Base-by-base conservation (phyloP, 2,329 filamentous ascomycete genomes). In the Tolypocladium ophioglossoides region DNA sequence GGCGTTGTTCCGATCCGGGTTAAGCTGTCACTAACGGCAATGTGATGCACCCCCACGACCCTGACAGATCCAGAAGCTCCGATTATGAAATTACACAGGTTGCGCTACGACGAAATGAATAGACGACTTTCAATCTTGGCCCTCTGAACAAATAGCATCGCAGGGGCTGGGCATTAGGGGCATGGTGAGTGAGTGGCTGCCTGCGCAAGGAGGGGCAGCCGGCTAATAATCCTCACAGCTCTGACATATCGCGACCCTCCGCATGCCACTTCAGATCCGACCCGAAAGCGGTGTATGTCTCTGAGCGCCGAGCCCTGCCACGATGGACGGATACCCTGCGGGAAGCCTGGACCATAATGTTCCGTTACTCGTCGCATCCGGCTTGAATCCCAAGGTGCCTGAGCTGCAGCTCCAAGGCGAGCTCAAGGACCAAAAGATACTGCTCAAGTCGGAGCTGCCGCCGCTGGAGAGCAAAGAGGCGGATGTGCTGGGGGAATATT, bases 291-390 rank as follows among this genome's bases (percentile, higher is more conserved):
- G 56, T 55, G 52, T 56, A 63, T 62, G 62, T 61, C 59, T 60
- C 55, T 51, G 56, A 55, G 52, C 49, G 40, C 35, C 59, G 55
- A 55, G 57, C 16, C 55, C 57, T 55, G 55, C 22, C 57, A 66
- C 62, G 58, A 94, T 94, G 89, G 87, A 94, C 70, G 87, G 81
- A 63, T 92, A 90, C 72, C 87, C 88, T 53, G 69, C 74, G 55
- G 86, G 86, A 70, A 95, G 91, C 74, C 77, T 95, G 69, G 83
- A 85, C 68, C 91, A 94, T 72, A 95, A 94, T 72, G 79, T 95
- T 63, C 92, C 92, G 38, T 79, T 96, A 55, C 73, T 97, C 57
- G 76, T 95, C 49, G 80, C 95, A 37, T 90, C 90, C 39, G 94
- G 92, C 14, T 78, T 96, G 72, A 65, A 66, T 66, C 60, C 62